Conservation (phyloP, 139 green algal species). For the Chlamydomonas sphaeroides region DNA sequence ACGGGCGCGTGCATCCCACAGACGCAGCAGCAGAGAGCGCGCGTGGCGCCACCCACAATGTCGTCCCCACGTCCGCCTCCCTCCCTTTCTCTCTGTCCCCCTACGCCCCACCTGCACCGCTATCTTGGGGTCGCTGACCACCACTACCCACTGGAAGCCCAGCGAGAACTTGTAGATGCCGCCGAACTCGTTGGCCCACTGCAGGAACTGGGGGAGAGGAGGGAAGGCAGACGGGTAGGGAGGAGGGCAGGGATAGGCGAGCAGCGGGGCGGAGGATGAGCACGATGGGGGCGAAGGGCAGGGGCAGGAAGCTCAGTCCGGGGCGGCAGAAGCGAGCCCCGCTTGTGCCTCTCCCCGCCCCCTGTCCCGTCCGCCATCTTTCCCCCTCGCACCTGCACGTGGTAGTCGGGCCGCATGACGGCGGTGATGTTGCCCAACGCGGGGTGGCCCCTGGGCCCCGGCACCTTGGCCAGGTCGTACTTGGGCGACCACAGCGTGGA, state of each 20-base stretch:
- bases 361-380: background rate
- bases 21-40: too few relatives aligned
- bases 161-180: conserved; percentile 63
- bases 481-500: conserved; percentile 39
- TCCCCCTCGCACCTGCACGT: conserved; percentile 51
- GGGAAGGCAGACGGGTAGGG: too few relatives aligned
- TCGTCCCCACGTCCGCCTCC: too few relatives aligned
- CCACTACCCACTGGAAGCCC: conserved; percentile 60
- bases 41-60: too few relatives aligned
- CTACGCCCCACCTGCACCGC: conserved; percentile 23
- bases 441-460: conserved; percentile 9
- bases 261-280: too few relatives aligned
- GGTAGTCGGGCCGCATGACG: conserved; percentile 64
- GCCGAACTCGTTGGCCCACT: conserved; percentile 64
- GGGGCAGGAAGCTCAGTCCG: too few relatives aligned
- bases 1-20: too few relatives aligned
- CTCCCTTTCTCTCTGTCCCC: too few relatives aligned
- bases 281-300: too few relatives aligned
- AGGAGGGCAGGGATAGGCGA: background rate
- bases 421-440: conserved; percentile 59
- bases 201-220: conserved; percentile 41
- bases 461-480: conserved; percentile 53
- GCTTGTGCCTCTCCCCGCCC: background rate
- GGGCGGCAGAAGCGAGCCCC: too few relatives aligned
- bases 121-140: conserved; percentile 52